A percentile compares a stretch with the other conserved stretches of the same genome.
These are phyloP conservation scores for Cryptosporidium felis DNA, from an alignment of 169 alveolate species.

Conservation along the genomic window DNA sequence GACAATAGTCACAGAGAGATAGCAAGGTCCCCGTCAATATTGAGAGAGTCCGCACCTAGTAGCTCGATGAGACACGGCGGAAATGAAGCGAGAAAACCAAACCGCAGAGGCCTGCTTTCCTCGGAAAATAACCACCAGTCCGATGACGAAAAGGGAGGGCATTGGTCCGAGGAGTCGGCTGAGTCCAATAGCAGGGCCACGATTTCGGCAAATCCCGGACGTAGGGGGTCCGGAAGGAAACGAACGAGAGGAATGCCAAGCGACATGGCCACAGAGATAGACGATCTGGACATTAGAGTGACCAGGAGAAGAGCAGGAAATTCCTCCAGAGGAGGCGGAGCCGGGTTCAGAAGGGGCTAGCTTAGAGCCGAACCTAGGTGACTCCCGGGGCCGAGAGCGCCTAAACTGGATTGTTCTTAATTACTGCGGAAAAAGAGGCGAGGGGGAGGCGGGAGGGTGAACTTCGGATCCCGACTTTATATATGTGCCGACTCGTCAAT, in stretches of 20 bases:
- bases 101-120: slow-evolving; percentile 18
- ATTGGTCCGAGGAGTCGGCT: slow-evolving; percentile 68
- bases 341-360: slow-evolving; percentile 28
- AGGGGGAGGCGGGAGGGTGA: no score
- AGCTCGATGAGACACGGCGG: slow-evolving; percentile 1
- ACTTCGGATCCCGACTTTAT: no score
- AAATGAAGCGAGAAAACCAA: slow-evolving; percentile 36
- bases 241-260: slow-evolving; percentile 72
- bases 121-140: slow-evolving; percentile 28
- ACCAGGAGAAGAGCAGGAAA: slow-evolving; percentile 67
- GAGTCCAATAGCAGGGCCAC: slow-evolving; percentile 65
- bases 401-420: no score
- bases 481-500: no score
- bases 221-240: slow-evolving; percentile 63
- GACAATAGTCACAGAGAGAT: slow-evolving; percentile 61
- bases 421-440: no score
- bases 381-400: no score
- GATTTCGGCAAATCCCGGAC: slow-evolving; percentile 12
- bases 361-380: no score
- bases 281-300: slow-evolving; percentile 63
- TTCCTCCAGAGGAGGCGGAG: slow-evolving; percentile 23
- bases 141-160: slow-evolving; percentile 69
- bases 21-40: slow-evolving; percentile 65
- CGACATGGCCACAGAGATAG: slow-evolving; percentile 50
- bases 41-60: slow-evolving; percentile 21